Base-by-base conservation (phyloP, 2,329 filamentous ascomycete genomes). In the Chaetothyriales sp. region DNA sequence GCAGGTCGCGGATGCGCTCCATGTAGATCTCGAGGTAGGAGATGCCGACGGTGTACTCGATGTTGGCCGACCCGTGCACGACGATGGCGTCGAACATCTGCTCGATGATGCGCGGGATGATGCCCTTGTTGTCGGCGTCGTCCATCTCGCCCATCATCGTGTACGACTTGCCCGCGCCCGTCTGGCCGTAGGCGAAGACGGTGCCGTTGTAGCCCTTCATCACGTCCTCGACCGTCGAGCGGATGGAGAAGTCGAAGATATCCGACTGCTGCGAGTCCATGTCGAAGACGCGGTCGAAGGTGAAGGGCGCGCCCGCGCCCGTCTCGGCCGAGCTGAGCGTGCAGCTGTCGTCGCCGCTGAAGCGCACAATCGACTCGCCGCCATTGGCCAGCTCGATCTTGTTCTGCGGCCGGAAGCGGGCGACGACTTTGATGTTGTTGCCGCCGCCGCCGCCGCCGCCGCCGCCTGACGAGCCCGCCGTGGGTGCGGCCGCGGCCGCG, bases 1-100 rank as follows among this genome's bases (percentile, higher is more conserved):
- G 74, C 64, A 98, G 72, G 80, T 98, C 92, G 63, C 90, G 82
- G 67, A 98, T 97, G 61, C 86, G 82, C 73, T 98, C 92, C 92
- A 97, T 98, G 75, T 98, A 98, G 59, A 98, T 97, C 71, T 98
- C 92, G 89, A 98, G 95, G 71, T 97, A 97, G 69, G 89, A 95
- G 65, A 97, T 90, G 52, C 89, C 82, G 50, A 98, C 90, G n/a
- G 89, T 97, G 70, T 97, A 97, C 70, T 97, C 92, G 67, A 97
- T 95, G 60, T 87, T 94, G 63, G 83, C 83, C 44, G 90, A 87
- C 62, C 89, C 95, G 28, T 59, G 58, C 19, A 86, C 82, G 71
- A 95, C 77, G 68, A 97, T 97, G 70, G 86, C 94, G 62, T 86
- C 83, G 67, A 97, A 97, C 66, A 97, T 95, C 72, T 97, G 90